Evolutionary conservation across 306 rosid genomes (phyloP).

Genomic region (Prunus mume): DNA sequence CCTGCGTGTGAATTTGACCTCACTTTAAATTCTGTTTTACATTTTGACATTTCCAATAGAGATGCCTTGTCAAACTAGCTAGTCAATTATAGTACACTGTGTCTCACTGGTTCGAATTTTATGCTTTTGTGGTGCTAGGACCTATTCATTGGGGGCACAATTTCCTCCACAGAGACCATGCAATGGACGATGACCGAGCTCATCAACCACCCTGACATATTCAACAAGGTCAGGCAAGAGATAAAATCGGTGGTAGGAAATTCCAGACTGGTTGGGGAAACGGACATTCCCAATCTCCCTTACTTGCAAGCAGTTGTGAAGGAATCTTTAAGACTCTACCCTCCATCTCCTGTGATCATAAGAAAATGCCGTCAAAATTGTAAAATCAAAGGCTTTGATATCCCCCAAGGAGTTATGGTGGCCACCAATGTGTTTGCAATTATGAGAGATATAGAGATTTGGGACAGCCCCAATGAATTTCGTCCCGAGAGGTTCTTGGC

Average conservation of each 20-base stretch:
- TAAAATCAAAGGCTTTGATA: slow-evolving; percentile 40
- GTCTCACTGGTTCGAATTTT: background rate
- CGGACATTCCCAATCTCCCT: slow-evolving; percentile 35
- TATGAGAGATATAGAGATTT: slow-evolving; percentile 43
- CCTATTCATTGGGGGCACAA: slow-evolving; percentile 47
- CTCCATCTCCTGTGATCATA: slow-evolving; percentile 35
- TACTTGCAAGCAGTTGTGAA: slow-evolving; percentile 48
- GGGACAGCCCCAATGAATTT: slow-evolving; percentile 45
- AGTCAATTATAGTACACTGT: background rate
- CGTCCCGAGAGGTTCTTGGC: slow-evolving; percentile 42
- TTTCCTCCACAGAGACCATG: slow-evolving; percentile 46
- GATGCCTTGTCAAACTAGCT: too few species aligned
- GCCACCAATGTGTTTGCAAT: slow-evolving; percentile 50
- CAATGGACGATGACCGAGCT: slow-evolving; percentile 57
- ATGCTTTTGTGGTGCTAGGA: slow-evolving; percentile 28
- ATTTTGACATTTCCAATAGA: too few species aligned
- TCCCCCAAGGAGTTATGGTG: slow-evolving; percentile 36
- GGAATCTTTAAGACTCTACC: slow-evolving; percentile 45
- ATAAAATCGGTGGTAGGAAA: slow-evolving; percentile 28
- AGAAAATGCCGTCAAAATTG: slow-evolving; percentile 41
- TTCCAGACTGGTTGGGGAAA: slow-evolving; percentile 42
- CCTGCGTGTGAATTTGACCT: too few species aligned
- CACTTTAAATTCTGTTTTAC: too few species aligned
- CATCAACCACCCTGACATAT: slow-evolving; percentile 44
- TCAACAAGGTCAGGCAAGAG: slow-evolving; percentile 41